Conservation (phyloP, 345 rosid genomes). For the Lepidium africanum region DNA sequence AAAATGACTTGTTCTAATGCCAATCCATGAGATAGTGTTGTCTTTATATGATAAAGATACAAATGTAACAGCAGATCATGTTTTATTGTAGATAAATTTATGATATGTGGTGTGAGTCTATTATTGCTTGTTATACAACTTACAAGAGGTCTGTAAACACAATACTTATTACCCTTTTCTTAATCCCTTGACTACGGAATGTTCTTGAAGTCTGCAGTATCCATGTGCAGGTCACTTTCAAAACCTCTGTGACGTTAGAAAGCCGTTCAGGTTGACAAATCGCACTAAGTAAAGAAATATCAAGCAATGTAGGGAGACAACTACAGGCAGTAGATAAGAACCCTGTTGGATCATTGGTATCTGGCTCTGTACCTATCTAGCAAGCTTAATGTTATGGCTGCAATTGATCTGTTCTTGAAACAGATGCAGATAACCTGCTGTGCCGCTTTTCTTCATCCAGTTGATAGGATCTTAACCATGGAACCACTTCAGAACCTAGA, state of each 20-base stretch:
- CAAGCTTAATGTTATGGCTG: no score
- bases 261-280: neutral
- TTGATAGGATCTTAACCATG: neutral
- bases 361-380: neutral
- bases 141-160: neutral
- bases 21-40: neutral
- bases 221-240: neutral
- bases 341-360: neutral
- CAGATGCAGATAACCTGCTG: neutral
- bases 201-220: neutral
- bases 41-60: neutral
- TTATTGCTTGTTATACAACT: slow-evolving; percentile 3
- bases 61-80: slow-evolving; percentile 8
- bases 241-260: neutral
- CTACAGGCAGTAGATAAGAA: neutral
- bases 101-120: neutral
- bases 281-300: neutral
- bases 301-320: neutral
- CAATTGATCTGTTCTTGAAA: neutral
- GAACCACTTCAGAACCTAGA: neutral
- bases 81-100: neutral
- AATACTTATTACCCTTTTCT: neutral
- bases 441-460: neutral
- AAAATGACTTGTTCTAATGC: neutral
- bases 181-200: neutral